phyloP scores from a whole-genome alignment of 441 rosid species.

The Heliophila coronopifolia region DNA sequence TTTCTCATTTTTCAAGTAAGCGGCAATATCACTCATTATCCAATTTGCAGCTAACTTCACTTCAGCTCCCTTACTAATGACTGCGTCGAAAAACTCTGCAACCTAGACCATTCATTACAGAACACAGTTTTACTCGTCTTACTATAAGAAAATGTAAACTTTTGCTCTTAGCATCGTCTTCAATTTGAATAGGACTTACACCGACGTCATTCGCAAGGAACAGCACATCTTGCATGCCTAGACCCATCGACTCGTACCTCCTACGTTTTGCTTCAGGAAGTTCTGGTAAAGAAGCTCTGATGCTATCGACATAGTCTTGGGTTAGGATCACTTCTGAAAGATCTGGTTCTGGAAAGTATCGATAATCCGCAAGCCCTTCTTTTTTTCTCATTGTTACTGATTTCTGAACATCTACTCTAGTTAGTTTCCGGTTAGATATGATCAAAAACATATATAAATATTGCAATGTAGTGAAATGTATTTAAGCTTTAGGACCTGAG shows the following conservation, averaged over 20 bases:
- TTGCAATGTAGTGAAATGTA: constrained; percentile 12
- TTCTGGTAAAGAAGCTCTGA: constrained; percentile 62
- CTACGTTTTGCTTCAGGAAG: constrained; percentile 86
- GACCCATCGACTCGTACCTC: constrained; percentile 77
- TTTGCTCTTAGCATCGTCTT: neutral
- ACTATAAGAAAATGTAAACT: neutral
- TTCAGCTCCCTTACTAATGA: constrained; percentile 71
- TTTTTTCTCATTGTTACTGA: constrained; percentile 93
- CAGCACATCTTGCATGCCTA: constrained; percentile 85
- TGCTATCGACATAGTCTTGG: constrained; percentile 55
- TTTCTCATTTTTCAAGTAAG: constrained; percentile 75
- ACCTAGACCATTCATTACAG: constrained; percentile 45
- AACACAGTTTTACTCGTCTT: neutral
- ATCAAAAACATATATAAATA: constrained; percentile 5
- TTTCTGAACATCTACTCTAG: constrained; percentile 48
- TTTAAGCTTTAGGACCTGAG: constrained; percentile 50
- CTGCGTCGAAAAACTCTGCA: constrained; percentile 73
- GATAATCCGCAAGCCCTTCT: constrained; percentile 92
- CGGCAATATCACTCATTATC: constrained; percentile 92
- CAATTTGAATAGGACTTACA: constrained; percentile 51
- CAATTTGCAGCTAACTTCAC: constrained; percentile 75
- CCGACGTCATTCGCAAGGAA: constrained; percentile 81
- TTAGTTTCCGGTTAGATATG: constrained; percentile 15
- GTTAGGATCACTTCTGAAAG: constrained; percentile 74
- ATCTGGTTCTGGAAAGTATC: constrained; percentile 95